Evolutionary conservation across 805 yeast genomes (phyloP), one percentile per base, ranked within the genome.

Genomic region (Blastobotrys robertii): DNA sequence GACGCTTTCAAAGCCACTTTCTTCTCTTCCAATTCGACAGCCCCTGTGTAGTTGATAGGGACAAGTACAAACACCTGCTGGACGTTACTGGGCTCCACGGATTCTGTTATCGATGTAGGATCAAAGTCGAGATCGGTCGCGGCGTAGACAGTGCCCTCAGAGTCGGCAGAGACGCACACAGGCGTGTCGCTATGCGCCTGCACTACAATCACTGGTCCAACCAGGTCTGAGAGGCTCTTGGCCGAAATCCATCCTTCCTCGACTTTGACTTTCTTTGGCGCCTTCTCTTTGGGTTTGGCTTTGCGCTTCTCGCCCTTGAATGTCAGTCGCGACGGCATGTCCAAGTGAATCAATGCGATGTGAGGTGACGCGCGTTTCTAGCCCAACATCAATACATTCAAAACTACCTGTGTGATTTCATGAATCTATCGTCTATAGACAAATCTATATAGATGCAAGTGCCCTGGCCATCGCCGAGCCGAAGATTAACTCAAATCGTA

Each of bases 271-370:
- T 29, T 16, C 25, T 29, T 30, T 14, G 30, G 13, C 43, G 43
- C 19, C 22, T 48, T 42, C 30, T 53, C 49, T 34, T 49, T 44
- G 25, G 56, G 49, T 39, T 51, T 55, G 28, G 51, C 49, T 34
- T 49, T 44, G 25, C 55, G 49, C 39, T 51, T 55, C 39, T 64
- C 68, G 28, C 67, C 68, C 46, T 66, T 66, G 53, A 66, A 66
- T 4, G 53, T 43, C 6, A 66, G 56, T 34, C 60, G 60, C 5
- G 66, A 56, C 3, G 63, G 68, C 70, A 66, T 66, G 8, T 7
- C 37, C n/a, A n/a, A n/a, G n/a, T n/a, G n/a, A n/a, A n/a, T n/a
- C n/a, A n/a, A n/a, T n/a, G n/a, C n/a, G n/a, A n/a, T n/a, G n/a
- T n/a, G n/a, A n/a, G n/a, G n/a, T n/a, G n/a, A n/a, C n/a, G n/a